These are phyloP conservation scores for Cladophialophora carrionii DNA, from an alignment of 2,329 filamentous ascomycete genomes.

Conservation along the genomic window DNA sequence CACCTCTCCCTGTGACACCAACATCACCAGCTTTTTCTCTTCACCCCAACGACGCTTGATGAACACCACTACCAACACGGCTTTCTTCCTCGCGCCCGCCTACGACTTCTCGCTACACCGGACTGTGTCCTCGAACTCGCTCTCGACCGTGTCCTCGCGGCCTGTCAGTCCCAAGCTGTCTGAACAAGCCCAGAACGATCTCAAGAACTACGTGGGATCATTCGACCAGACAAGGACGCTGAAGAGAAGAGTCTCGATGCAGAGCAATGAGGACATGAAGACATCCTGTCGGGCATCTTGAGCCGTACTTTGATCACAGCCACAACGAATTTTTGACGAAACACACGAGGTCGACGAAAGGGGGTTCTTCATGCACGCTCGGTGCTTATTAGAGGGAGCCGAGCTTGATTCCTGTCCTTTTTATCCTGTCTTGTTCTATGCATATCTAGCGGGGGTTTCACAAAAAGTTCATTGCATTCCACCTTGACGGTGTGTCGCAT, in stretches of 20 bases:
- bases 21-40: conserved; percentile 50
- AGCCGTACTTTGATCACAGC: not conserved
- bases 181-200: conserved; percentile 74
- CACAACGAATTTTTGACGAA: conserved; percentile 8
- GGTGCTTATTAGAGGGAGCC: not conserved
- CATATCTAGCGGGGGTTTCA: conserved; percentile 4
- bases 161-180: conserved; percentile 79
- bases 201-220: conserved; percentile 82
- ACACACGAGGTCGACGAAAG: conserved; percentile 12
- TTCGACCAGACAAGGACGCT: conserved; percentile 76
- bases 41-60: conserved; percentile 18
- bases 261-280: conserved; percentile 35
- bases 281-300: conserved; percentile 20
- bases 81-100: conserved; percentile 72
- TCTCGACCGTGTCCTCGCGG: conserved; percentile 54
- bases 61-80: conserved; percentile 46
- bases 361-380: not conserved
- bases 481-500: conserved; percentile 4
- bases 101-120: conserved; percentile 70
- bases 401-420: conserved; percentile 9
- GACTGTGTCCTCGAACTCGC: conserved; percentile 38
- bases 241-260: conserved; percentile 43
- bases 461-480: conserved; percentile 21
- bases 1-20: conserved; percentile 43
- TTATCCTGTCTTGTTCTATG: conserved; percentile 15